Percentiles rank a stretch among this genome's conserved stretches.
These are phyloP conservation scores for Verticillium longisporum DNA, from an alignment of 2,329 filamentous ascomycete genomes.

Conservation along the genomic window DNA sequence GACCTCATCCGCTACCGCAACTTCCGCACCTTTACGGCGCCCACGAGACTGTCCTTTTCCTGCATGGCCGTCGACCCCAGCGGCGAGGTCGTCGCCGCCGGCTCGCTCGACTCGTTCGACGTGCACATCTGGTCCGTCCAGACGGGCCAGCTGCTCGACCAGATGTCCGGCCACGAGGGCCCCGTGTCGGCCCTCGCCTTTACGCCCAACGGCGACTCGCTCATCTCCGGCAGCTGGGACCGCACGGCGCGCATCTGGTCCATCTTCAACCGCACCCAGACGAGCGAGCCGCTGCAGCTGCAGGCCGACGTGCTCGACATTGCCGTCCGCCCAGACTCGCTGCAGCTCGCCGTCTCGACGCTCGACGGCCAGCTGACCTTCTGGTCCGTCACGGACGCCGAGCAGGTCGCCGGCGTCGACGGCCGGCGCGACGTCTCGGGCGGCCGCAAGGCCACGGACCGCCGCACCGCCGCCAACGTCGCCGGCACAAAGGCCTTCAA, in stretches of 20 bases:
- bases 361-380: constrained; percentile 92
- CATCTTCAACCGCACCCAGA: constrained; percentile 89
- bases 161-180: constrained; percentile 85
- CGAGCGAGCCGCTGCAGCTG: constrained; percentile 86
- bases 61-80: constrained; percentile 95
- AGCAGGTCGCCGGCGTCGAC: constrained; percentile 80
- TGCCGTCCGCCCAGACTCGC: constrained; percentile 80
- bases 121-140: constrained; percentile 99
- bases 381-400: constrained; percentile 84
- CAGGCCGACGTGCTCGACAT: constrained; percentile 87
- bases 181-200: constrained; percentile 87
- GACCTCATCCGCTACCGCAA: constrained; percentile 94
- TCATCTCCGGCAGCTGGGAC: constrained; percentile 95
- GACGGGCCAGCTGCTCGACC: constrained; percentile 89
- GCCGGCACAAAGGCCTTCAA: constrained; percentile 86
- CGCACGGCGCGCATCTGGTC: constrained; percentile 93
- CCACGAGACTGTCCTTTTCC: constrained; percentile 84
- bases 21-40: constrained; percentile 94
- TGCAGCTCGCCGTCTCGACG: constrained; percentile 86
- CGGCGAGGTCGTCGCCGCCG: constrained; percentile 91
- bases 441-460: constrained; percentile 80
- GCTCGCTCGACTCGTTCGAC: constrained; percentile 92
- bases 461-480: constrained; percentile 84
- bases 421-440: constrained; percentile 89
- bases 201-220: constrained; percentile 72